A percentile compares a stretch with the other conserved stretches of the same genome.
Evolutionary conservation across 768 basidiomycete species (phyloP).

Genomic region (Neoboletus magnificus): DNA sequence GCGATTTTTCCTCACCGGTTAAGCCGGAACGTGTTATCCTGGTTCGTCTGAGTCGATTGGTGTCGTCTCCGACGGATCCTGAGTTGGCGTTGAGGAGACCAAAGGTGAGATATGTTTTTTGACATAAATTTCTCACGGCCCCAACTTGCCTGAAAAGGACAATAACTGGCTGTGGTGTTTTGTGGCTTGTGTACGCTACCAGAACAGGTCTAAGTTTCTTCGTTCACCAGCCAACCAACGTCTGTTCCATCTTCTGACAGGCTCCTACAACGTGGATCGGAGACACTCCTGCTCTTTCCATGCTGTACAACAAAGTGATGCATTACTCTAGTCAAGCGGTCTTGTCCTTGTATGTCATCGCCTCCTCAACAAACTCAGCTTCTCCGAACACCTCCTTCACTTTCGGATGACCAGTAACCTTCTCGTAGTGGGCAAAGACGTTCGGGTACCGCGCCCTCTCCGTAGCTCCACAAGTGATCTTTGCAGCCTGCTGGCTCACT

Average conservation of each 20-base stretch:
- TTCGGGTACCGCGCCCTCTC: constrained; percentile 28
- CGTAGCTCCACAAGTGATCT: constrained; percentile 23
- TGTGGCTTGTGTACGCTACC: too few species aligned
- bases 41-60: too few species aligned
- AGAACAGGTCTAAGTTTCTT: too few species aligned
- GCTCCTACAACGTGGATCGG: not conserved
- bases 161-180: too few species aligned
- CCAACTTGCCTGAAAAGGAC: too few species aligned
- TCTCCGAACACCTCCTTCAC: constrained; percentile 19
- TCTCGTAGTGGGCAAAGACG: constrained; percentile 26
- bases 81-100: too few species aligned
- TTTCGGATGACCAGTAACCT: constrained; percentile 15
- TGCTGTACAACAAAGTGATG: not conserved
- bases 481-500: constrained; percentile 19
- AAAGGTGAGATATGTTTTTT: too few species aligned
- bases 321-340: not conserved
- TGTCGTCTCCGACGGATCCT: too few species aligned
- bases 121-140: too few species aligned
- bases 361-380: constrained; percentile 17
- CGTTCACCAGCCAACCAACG: not conserved
- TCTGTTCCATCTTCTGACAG: not conserved
- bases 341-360: constrained; percentile 9
- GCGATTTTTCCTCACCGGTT: too few species aligned
- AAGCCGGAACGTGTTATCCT: too few species aligned
- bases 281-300: not conserved